A percentile compares a stretch with the other conserved stretches of the same genome.
Conservation (phyloP, 2,329 filamentous ascomycete genomes). For the Iodosphaeria phyllophila region DNA sequence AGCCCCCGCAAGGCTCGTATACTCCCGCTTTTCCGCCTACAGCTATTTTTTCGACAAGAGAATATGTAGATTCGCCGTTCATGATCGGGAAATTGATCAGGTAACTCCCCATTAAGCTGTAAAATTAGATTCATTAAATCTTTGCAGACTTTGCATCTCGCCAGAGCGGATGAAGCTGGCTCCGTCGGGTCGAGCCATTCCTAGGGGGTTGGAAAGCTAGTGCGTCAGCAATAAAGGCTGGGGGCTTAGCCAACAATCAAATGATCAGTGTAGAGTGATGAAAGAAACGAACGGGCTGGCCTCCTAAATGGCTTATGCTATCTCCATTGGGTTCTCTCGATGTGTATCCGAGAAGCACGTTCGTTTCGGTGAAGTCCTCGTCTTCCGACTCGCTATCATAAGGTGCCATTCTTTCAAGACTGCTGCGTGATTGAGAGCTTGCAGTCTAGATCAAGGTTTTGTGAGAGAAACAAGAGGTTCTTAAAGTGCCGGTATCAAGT, state of each 20-base stretch:
- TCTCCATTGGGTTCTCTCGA: conserved; percentile 66
- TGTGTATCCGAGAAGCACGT: conserved; percentile 78
- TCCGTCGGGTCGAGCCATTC: conserved; percentile 64
- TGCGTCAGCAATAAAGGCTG: no score
- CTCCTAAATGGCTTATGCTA: conserved; percentile 72
- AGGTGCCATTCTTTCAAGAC: conserved; percentile 13
- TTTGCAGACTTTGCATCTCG: conserved; percentile 77
- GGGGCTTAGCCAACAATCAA: conserved; percentile 1
- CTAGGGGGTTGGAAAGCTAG: conserved; percentile 21
- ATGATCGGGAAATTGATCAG: conserved; percentile 69
- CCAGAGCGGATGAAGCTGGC: conserved; percentile 57
- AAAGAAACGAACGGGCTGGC: conserved; percentile 49
- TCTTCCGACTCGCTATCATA: conserved; percentile 73
- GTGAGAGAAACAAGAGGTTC: no score
- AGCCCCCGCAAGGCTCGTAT: conserved; percentile 58
- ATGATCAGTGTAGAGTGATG: conserved; percentile 1
- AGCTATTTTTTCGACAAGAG: conserved; percentile 58
- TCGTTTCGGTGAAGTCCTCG: conserved; percentile 58
- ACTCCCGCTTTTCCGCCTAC: conserved; percentile 66
- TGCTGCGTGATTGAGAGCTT: no score
- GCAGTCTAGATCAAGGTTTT: no score
- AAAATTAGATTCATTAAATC: conserved; percentile 68
- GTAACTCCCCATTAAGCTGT: conserved; percentile 80
- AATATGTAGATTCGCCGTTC: conserved; percentile 80
- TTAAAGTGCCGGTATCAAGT: no score